Percentiles rank a stretch among this genome's conserved stretches.
phyloP scores from a whole-genome alignment of 2,329 filamentous ascomycete genomes.

The Chaetothyriales sp. region DNA sequence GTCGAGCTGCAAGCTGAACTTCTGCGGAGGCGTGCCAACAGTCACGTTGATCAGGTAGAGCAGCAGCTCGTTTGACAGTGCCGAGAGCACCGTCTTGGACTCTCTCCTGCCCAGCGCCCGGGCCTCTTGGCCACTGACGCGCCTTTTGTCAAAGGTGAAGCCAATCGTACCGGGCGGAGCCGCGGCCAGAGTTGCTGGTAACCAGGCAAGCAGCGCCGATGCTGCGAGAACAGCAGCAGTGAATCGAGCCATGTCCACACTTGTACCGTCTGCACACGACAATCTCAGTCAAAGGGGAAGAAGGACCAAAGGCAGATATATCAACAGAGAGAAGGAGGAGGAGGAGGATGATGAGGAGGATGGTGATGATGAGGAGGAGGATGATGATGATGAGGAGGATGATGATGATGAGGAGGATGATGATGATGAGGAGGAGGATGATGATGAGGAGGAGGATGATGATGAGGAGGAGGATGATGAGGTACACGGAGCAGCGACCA shows the following conservation, averaged over 20 bases:
- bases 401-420: too few relatives aligned
- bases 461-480: not conserved
- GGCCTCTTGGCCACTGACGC: slow-evolving; percentile 5
- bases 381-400: too few relatives aligned
- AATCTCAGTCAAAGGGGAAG: not conserved
- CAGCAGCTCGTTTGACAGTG: slow-evolving; percentile 14
- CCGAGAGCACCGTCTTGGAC: slow-evolving; percentile 9
- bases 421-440: not conserved
- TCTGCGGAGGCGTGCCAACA: slow-evolving; percentile 48
- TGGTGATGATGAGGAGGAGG: too few relatives aligned
- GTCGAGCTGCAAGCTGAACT: slow-evolving; percentile 47
- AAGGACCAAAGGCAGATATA: not conserved
- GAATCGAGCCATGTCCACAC: not conserved
- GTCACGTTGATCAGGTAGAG: slow-evolving; percentile 52
- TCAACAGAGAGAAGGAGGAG: not conserved
- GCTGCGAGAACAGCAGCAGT: slow-evolving; percentile 6
- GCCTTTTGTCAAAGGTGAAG: slow-evolving; percentile 14
- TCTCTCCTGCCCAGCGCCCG: slow-evolving; percentile 10
- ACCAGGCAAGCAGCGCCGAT: slow-evolving; percentile 8
- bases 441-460: not conserved
- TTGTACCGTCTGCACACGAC: not conserved
- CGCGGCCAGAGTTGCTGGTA: slow-evolving; percentile 5
- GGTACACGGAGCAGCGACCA: too few relatives aligned
- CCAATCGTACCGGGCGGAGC: slow-evolving; percentile 10
- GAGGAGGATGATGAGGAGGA: too few relatives aligned